Evolutionary conservation across 2,329 filamentous ascomycete genomes (phyloP), one percentile per base, ranked within the genome.

Genomic region (Colletotrichum sublineola): DNA sequence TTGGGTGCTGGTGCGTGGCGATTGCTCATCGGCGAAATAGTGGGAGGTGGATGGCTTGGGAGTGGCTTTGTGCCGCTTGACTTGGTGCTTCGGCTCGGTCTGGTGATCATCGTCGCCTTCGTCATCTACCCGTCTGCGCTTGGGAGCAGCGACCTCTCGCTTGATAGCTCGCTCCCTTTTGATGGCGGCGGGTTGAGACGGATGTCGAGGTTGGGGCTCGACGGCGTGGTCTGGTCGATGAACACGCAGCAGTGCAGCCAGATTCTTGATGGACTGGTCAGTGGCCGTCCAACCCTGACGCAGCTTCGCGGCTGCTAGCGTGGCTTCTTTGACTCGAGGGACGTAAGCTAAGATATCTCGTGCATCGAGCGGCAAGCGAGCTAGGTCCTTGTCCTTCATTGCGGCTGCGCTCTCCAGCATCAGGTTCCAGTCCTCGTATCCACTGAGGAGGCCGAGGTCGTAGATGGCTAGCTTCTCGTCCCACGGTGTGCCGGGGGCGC

Each of bases 311-410:
- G 33, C 73, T 50, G 60, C 63, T 24, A 66, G 55, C 29, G 68
- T 38, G 20, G 73, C 73, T 6, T 75, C 63, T 33, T 78, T 63
- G 36, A 79, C 76, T 14, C 74, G 66, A 74, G 77, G 78, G 40
- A 83, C 68, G 68, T 79, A 81, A 24, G 78, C 75, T 33, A 82
- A 77, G 6, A 82, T 50, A 71, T 83, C 82, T 66, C 77, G 76
- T 5, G 78, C 80, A 29, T 82, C 77, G 12, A 82, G 75, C 38
- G 74, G 75, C 5, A 72, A 60, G 46, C 76, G 50, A 29, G 61
- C 52, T 33, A 50, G 63, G 42, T 71, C 71, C 33, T 63, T 44
- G 44, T 74, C 67, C 46, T 73, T 77, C n/a, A 80, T 76, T 9
- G 79, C 79, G 62, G 60, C 75, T 12, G 82, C 81, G 68, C 80